These are phyloP conservation scores for Lithocarpus polystachyus DNA, from an alignment of 306 rosid species.

Conservation along the genomic window DNA sequence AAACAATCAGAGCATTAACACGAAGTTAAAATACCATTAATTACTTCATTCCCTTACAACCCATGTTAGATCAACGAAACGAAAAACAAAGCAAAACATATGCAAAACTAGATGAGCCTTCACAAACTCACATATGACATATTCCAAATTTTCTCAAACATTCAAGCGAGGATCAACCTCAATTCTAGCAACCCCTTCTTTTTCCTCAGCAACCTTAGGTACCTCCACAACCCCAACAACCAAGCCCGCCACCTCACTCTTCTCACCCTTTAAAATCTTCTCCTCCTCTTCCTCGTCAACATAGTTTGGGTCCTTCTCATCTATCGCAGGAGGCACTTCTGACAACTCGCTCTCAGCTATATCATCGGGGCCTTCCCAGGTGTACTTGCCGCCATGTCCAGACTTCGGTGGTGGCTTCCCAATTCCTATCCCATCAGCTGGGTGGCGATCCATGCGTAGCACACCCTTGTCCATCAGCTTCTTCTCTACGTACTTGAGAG, in stretches of 20 bases:
- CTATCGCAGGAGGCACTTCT: slow-evolving; percentile 62
- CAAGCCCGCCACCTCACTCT: slow-evolving; percentile 23
- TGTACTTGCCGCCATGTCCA: slow-evolving; percentile 81
- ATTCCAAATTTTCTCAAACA: neutral
- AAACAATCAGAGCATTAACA: no score
- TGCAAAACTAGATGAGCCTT: neutral
- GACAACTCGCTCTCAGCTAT: slow-evolving; percentile 31
- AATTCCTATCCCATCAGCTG: slow-evolving; percentile 45
- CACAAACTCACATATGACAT: neutral
- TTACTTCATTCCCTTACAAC: neutral
- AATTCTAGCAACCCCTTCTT: slow-evolving; percentile 54
- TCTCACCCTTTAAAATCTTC: slow-evolving; percentile 26
- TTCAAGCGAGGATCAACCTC: slow-evolving; percentile 62
- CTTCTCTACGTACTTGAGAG: slow-evolving; percentile 57
- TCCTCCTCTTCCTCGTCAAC: slow-evolving; percentile 57
- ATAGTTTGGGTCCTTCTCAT: slow-evolving; percentile 74
- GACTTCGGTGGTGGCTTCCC: slow-evolving; percentile 53
- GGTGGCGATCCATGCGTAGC: slow-evolving; percentile 71
- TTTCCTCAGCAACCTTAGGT: slow-evolving; percentile 36
- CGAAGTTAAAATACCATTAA: neutral
- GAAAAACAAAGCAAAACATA: neutral
- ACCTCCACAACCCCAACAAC: slow-evolving; percentile 66
- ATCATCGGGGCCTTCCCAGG: slow-evolving; percentile 78
- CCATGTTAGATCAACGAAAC: neutral
- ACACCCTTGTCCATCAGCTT: slow-evolving; percentile 66